phyloP scores from a whole-genome alignment of 495 filamentous ascomycete genomes.

The Hypomontagnella submonticulosa region DNA sequence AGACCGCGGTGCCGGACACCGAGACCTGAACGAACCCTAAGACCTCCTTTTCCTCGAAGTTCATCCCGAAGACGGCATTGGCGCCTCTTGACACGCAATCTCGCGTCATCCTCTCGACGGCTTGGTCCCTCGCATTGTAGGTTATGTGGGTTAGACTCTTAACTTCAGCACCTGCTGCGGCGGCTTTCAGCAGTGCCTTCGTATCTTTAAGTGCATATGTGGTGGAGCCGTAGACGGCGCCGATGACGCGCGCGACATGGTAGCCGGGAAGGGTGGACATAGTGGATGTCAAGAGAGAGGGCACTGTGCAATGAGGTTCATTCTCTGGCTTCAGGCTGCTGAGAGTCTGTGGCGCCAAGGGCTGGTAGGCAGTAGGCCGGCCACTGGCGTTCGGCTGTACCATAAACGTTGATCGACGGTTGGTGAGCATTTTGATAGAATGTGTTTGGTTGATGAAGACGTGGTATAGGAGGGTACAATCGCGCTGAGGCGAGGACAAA shows the following conservation, averaged over 20 bases:
- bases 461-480: background rate
- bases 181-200: constrained; percentile 34
- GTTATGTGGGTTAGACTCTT: constrained; percentile 34
- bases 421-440: constrained; percentile 40
- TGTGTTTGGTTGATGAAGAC: too few species aligned
- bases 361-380: constrained; percentile 18
- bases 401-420: constrained; percentile 44
- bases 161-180: constrained; percentile 24
- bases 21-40: constrained; percentile 41
- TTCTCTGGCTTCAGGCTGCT: constrained; percentile 26
- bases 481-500: background rate
- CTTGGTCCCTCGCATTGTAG: constrained; percentile 41
- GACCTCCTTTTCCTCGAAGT: constrained; percentile 35
- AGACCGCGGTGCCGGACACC: constrained; percentile 40
- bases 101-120: constrained; percentile 35
- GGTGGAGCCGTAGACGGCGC: constrained; percentile 36
- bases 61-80: constrained; percentile 34
- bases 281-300: constrained; percentile 37
- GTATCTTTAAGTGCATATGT: constrained; percentile 37
- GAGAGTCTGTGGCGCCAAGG: constrained; percentile 7
- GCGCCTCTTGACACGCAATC: constrained; percentile 41
- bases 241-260: constrained; percentile 31
- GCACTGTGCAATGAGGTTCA: constrained; percentile 36
- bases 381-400: constrained; percentile 21
- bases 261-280: constrained; percentile 33